Evolutionary conservation across 768 basidiomycete genomes (phyloP), one percentile per base, ranked within the genome.

Genomic region (Leccinum disarticulatum): DNA sequence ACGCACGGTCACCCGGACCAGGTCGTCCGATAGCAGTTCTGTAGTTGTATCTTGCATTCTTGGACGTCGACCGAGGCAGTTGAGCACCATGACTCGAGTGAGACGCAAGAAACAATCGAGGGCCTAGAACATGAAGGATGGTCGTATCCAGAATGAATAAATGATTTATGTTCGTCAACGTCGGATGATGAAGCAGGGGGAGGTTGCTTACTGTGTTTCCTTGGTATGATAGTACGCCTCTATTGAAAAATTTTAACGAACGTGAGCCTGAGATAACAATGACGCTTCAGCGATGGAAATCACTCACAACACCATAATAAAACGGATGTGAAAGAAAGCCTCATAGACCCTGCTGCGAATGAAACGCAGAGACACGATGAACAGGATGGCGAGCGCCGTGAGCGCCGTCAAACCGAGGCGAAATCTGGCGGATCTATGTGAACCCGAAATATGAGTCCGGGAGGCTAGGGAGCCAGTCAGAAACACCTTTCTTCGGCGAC

Each of bases 31-130:
- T 28, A 84, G 68, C 2, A 80, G 62, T 58, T 83, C 81, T 2
- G 77, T 74, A 25, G 64, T 63, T 0, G 78, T 79, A 46, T 79
- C 73, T 55, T 77, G 68, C 25, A 70, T 55, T 19, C n/a, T 50
- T 3, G 68, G 58, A n/a, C 66, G 62, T 1, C 65, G 64, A 52
- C 63, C 61, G 54, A 71, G 68, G 64, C 76, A 71, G 64, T 84
- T 86, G 72, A 69, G 76, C 15, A 74, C 55, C 41, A 79, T 61
- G 5, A 83, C 66, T 11, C 84, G 81, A 15, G 74, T 56, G n/a
- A 77, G 9, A 15, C 85, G 82, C 49, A 85, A 61, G 25, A 77
- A 58, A 41, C 83, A 79, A 65, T 87, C 86, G 47, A 86, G 62
- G 1, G 74, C 70, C 72, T 72, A 72, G 19, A 73, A 59, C 46